phyloP scores from a whole-genome alignment of 2,329 filamentous ascomycete genomes.

The Fusarium napiforme region DNA sequence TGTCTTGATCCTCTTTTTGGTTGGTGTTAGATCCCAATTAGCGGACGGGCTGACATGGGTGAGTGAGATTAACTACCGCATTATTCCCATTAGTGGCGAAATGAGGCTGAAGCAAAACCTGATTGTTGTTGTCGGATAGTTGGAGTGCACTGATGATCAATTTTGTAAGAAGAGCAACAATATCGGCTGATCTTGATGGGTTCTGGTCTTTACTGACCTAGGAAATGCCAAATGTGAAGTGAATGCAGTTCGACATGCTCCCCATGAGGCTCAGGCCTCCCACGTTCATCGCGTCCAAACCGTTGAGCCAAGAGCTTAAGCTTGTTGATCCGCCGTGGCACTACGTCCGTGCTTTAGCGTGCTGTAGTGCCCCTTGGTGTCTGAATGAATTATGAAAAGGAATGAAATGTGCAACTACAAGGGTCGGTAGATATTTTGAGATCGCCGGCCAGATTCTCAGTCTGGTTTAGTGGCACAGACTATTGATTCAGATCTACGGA shows the following conservation, averaged over 20 bases:
- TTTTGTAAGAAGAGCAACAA: rapidly evolving
- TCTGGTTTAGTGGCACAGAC: background rate
- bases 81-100: background rate
- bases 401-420: background rate
- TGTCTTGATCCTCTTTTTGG: background rate
- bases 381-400: background rate
- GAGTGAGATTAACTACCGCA: background rate
- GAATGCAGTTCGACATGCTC: background rate
- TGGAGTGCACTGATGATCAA: background rate
- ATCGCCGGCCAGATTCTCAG: background rate
- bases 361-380: too few relatives aligned
- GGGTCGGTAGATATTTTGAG: background rate
- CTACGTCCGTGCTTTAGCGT: background rate
- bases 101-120: background rate
- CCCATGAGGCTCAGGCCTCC: background rate
- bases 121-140: background rate
- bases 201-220: too few relatives aligned
- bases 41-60: background rate
- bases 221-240: background rate
- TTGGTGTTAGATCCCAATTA: background rate
- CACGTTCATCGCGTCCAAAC: too few relatives aligned
- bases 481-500: background rate
- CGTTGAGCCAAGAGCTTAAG: background rate
- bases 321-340: background rate
- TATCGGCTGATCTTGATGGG: too few relatives aligned